These are phyloP conservation scores for Alternaria longipes DNA, from an alignment of 2,329 filamentous ascomycete genomes.

Conservation along the genomic window DNA sequence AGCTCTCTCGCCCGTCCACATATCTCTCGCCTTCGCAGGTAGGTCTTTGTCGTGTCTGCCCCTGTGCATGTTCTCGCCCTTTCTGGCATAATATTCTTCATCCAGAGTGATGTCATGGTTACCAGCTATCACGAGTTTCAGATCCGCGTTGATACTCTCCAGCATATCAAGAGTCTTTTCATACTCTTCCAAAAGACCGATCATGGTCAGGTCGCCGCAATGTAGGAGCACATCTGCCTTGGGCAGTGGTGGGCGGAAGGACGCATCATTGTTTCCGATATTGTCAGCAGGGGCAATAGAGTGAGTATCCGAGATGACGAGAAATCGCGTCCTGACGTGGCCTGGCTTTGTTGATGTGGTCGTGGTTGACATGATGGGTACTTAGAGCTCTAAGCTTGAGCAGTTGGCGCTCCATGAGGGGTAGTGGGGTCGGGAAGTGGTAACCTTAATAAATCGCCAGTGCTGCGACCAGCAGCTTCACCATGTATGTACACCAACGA, in stretches of 20 bases:
- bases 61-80: slow-evolving; percentile 38
- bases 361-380: slow-evolving; percentile 23
- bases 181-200: slow-evolving; percentile 60
- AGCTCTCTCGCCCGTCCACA: slow-evolving; percentile 60
- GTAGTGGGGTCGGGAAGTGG: background rate
- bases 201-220: slow-evolving; percentile 66
- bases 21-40: slow-evolving; percentile 48
- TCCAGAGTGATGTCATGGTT: slow-evolving; percentile 68
- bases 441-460: slow-evolving; percentile 1
- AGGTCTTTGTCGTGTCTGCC: slow-evolving; percentile 29
- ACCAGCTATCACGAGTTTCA: slow-evolving; percentile 70
- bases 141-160: slow-evolving; percentile 58
- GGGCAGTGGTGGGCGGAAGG: slow-evolving; percentile 56
- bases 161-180: slow-evolving; percentile 59
- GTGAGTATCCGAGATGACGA: slow-evolving; percentile 59
- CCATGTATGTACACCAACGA: background rate
- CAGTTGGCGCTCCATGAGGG: slow-evolving; percentile 8
- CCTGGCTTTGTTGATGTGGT: slow-evolving; percentile 1
- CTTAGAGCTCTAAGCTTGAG: slow-evolving; percentile 7
- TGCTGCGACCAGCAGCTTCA: background rate
- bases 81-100: slow-evolving; percentile 55
- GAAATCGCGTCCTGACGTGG: slow-evolving; percentile 51
- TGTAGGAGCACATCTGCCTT: slow-evolving; percentile 64
- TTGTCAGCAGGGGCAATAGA: slow-evolving; percentile 25
- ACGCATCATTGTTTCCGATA: slow-evolving; percentile 11